Conservation (phyloP, 352 stramenopile genomes). For the Lagenidium sp. region DNA sequence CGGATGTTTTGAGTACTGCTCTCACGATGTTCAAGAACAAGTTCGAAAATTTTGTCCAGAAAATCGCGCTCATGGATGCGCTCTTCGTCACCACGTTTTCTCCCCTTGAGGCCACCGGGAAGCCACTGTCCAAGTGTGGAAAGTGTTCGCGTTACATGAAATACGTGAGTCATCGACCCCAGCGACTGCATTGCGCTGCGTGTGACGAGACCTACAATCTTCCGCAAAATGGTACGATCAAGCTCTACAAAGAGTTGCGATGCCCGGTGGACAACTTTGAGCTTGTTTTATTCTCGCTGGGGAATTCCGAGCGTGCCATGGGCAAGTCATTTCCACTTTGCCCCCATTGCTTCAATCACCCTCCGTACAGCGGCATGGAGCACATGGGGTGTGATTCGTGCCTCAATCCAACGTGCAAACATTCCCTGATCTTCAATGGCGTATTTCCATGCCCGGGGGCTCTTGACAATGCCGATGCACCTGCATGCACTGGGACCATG, state of each 20-base stretch:
- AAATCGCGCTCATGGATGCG: conserved; percentile 43
- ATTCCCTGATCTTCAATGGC: conserved; percentile 26
- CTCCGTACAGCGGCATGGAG: conserved; percentile 21
- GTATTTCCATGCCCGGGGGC: conserved; percentile 27
- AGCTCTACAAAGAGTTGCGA: conserved; percentile 32
- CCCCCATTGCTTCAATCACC: conserved; percentile 42
- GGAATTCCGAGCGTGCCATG: conserved; percentile 29
- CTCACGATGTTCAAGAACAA: conserved; percentile 32
- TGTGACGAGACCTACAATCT: conserved; percentile 38
- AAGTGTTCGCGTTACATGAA: conserved; percentile 50
- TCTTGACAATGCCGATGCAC: conserved; percentile 3
- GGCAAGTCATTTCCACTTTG: conserved; percentile 36
- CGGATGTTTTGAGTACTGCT: conserved; percentile 26
- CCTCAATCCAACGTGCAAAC: conserved; percentile 33
- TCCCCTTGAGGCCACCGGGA: conserved; percentile 25
- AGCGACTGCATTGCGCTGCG: conserved; percentile 31
- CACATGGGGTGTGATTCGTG: conserved; percentile 37
- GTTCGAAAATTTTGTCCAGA: conserved; percentile 46
- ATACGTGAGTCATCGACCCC: conserved; percentile 31
- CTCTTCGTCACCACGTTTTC: conserved; percentile 66
- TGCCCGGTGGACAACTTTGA: conserved; percentile 49
- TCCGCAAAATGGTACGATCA: conserved; percentile 22
- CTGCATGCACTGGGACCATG: conserved; percentile 23
- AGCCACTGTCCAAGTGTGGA: conserved; percentile 36
- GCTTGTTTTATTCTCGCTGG: conserved; percentile 39